Percentiles rank a stretch among this genome's conserved stretches.
Evolutionary conservation across 2,329 filamentous ascomycete genomes (phyloP).

Genomic region (Colletotrichum filicis): DNA sequence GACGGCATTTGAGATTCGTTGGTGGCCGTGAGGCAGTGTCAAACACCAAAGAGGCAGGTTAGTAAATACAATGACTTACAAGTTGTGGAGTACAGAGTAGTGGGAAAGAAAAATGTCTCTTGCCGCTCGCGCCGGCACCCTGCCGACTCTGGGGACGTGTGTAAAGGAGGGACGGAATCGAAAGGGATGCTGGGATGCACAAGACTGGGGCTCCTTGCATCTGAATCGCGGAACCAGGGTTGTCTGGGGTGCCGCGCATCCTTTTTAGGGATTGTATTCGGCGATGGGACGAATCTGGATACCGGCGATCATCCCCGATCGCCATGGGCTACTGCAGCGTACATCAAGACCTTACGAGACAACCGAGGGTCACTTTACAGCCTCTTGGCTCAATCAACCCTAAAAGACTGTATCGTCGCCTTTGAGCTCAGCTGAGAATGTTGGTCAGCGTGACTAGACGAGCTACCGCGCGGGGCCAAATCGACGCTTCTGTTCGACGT

Average conservation of each 20-base stretch:
- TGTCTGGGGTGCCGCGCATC: background rate
- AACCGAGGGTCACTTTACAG: background rate
- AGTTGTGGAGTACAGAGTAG: background rate
- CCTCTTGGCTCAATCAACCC: background rate
- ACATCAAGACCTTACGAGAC: background rate
- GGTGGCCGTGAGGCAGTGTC: background rate
- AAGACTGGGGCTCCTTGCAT: constrained; percentile 12
- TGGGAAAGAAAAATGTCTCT: background rate
- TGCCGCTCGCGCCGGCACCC: background rate
- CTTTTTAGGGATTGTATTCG: background rate
- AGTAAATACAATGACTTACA: background rate
- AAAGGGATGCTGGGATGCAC: background rate
- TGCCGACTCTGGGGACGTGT: constrained; percentile 12
- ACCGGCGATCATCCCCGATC: constrained; percentile 7
- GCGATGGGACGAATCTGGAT: constrained; percentile 12
- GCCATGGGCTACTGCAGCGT: constrained; percentile 2
- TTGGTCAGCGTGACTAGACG: background rate
- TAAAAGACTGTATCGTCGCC: background rate
- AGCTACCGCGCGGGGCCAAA: constrained; percentile 4
- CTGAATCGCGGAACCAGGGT: constrained; percentile 4
- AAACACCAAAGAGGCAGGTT: constrained; percentile 1
- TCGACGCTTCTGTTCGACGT: background rate
- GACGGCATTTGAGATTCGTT: background rate
- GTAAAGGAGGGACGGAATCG: background rate
- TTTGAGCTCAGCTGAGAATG: background rate